Percentiles rank a stretch among this genome's conserved stretches.
These are phyloP conservation scores for Ogataea paraovalis DNA, from an alignment of 805 yeast genomes.

Conservation along the genomic window DNA sequence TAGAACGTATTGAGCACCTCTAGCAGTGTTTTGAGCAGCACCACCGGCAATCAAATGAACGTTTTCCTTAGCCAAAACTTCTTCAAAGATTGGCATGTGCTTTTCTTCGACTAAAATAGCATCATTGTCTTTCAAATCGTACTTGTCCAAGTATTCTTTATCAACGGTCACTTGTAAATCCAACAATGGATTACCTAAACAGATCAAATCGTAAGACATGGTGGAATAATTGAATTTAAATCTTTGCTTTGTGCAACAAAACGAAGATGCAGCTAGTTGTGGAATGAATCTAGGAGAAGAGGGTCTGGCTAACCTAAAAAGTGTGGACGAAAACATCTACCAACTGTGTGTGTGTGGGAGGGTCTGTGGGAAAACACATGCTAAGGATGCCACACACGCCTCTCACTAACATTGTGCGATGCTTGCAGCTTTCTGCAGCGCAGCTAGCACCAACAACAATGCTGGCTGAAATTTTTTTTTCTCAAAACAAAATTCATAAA, in stretches of 20 bases:
- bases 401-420: too few species aligned
- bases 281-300: too few species aligned
- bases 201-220: constrained; percentile 68
- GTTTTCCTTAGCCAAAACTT: constrained; percentile 56
- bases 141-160: constrained; percentile 67
- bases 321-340: too few species aligned
- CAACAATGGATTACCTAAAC: constrained; percentile 89
- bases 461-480: too few species aligned
- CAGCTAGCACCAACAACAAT: too few species aligned
- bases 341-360: too few species aligned
- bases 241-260: background rate
- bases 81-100: constrained; percentile 83
- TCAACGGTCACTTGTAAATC: constrained; percentile 80
- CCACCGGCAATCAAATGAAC: constrained; percentile 92
- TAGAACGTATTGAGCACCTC: constrained; percentile 93
- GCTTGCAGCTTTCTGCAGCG: too few species aligned
- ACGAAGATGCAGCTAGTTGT: too few species aligned
- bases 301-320: too few species aligned
- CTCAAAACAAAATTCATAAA: too few species aligned
- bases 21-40: constrained; percentile 98
- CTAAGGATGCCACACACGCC: too few species aligned
- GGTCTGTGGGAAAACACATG: too few species aligned
- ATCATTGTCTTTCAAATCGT: constrained; percentile 83
- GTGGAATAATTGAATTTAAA: constrained; percentile 1
- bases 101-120: constrained; percentile 82